Percentiles rank a stretch among this genome's conserved stretches.
Conservation (phyloP, 2,329 filamentous ascomycete genomes). For the Kalaharituber pfeilii region DNA sequence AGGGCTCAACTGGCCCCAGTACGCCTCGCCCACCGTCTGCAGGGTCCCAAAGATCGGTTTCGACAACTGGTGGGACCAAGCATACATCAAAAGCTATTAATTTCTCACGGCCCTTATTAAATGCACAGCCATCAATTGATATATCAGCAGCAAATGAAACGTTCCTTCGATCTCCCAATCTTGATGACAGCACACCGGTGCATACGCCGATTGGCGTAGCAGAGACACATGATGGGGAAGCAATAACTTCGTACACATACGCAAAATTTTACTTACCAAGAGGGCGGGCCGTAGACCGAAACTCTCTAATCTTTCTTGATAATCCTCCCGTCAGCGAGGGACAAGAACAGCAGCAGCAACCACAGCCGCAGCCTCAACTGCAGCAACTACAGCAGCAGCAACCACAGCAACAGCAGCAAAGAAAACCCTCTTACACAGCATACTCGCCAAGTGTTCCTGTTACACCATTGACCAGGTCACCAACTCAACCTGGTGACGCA, state of each 20-base stretch:
- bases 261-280: neutral
- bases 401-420: neutral
- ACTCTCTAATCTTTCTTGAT: slow-evolving; percentile 1
- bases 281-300: neutral
- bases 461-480: neutral
- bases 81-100: neutral
- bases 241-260: neutral
- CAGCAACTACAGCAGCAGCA: neutral
- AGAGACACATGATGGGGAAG: neutral
- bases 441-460: neutral
- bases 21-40: neutral
- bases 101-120: neutral
- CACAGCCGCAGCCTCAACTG: neutral
- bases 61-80: neutral
- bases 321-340: neutral
- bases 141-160: neutral
- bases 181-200: neutral
- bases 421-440: neutral
- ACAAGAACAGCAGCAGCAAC: neutral
- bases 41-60: neutral
- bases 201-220: neutral
- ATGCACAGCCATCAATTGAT: neutral
- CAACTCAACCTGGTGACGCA: neutral
- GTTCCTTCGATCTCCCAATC: neutral
- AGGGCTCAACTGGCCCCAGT: neutral